A percentile compares a stretch with the other conserved stretches of the same genome.
phyloP scores from a whole-genome alignment of 2,329 filamentous ascomycete genomes.

The Trichoderma semiorbis region DNA sequence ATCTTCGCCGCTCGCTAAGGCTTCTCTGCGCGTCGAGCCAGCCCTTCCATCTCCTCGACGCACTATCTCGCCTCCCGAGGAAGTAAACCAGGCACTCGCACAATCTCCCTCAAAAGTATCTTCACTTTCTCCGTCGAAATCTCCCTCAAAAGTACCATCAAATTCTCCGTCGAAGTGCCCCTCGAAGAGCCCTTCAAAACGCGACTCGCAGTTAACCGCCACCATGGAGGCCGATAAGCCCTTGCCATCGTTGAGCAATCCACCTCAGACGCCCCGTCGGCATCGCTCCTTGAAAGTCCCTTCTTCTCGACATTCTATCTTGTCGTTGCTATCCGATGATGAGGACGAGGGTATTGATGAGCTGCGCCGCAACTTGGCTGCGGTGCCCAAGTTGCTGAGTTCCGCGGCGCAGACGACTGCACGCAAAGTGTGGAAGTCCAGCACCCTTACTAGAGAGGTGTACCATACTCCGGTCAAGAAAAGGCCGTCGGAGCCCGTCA shows the following conservation, averaged over 20 bases:
- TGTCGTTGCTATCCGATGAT: slow-evolving; percentile 42
- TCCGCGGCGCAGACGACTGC: slow-evolving; percentile 21
- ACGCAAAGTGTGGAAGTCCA: slow-evolving; percentile 30
- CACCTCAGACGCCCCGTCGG: slow-evolving; percentile 28
- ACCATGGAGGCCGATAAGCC: neutral
- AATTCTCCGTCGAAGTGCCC: neutral
- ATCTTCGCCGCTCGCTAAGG: neutral
- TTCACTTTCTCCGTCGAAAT: neutral
- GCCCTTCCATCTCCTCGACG: slow-evolving; percentile 4
- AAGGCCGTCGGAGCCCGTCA: slow-evolving; percentile 22
- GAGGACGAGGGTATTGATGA: slow-evolving; percentile 35
- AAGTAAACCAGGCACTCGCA: neutral
- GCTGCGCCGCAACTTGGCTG: slow-evolving; percentile 21
- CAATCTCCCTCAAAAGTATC: neutral
- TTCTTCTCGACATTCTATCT: slow-evolving; percentile 36
- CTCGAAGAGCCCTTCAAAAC: slow-evolving; percentile 11
- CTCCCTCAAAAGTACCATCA: neutral
- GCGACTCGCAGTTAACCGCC: slow-evolving; percentile 4
- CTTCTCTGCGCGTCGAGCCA: neutral
- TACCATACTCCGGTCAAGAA: slow-evolving; percentile 28
- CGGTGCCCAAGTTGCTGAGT: slow-evolving; percentile 19
- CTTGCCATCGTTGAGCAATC: slow-evolving; percentile 18
- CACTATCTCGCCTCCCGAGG: neutral
- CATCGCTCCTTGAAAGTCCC: slow-evolving; percentile 26
- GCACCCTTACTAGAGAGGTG: slow-evolving; percentile 29